Evolutionary conservation across 192 early-diverging fungal genomes (phyloP).

Genomic region (Coemansia sp.): DNA sequence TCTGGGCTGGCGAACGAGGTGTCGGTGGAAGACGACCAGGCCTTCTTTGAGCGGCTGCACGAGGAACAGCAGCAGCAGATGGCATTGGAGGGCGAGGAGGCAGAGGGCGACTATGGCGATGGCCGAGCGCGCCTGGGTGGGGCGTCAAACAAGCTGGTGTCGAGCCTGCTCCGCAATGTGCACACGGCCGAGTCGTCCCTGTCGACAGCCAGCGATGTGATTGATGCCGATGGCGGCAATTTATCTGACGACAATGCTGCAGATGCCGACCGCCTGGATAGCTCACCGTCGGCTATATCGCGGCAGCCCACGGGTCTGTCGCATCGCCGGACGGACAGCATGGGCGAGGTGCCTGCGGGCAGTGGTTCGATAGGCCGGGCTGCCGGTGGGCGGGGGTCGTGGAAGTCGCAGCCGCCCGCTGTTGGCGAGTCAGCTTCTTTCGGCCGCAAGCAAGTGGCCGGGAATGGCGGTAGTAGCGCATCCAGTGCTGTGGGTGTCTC

Average conservation of each 20-base stretch:
- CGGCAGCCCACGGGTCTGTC: constrained; percentile 5
- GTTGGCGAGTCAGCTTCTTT: too few relatives aligned
- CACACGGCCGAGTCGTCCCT: constrained; percentile 34
- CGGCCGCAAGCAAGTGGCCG: constrained; percentile 7
- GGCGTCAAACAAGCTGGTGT: constrained; percentile 14
- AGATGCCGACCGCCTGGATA: not conserved
- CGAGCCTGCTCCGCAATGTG: constrained; percentile 23
- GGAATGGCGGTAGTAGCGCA: not conserved
- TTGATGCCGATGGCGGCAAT: constrained; percentile 18
- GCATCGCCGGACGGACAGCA: constrained; percentile 10
- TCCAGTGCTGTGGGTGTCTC: not conserved
- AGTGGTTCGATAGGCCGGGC: constrained; percentile 5
- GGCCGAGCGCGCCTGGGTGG: constrained; percentile 10
- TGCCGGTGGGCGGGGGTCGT: constrained; percentile 1
- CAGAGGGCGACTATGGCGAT: constrained; percentile 7
- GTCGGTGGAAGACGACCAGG: constrained; percentile 80
- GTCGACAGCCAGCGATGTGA: constrained; percentile 23
- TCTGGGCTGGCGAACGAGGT: constrained; percentile 56
- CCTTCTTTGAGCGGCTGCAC: constrained; percentile 74
- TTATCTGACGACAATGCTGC: constrained; percentile 35
- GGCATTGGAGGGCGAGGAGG: constrained; percentile 49
- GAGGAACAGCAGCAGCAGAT: constrained; percentile 60
- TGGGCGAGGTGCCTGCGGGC: not conserved
- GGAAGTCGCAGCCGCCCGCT: not conserved
- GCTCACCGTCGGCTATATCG: not conserved